Percentiles rank a stretch among this genome's conserved stretches.
These are phyloP conservation scores for Fagopyrum esculentum DNA, from an alignment of 148 eudicot species.

Conservation along the genomic window DNA sequence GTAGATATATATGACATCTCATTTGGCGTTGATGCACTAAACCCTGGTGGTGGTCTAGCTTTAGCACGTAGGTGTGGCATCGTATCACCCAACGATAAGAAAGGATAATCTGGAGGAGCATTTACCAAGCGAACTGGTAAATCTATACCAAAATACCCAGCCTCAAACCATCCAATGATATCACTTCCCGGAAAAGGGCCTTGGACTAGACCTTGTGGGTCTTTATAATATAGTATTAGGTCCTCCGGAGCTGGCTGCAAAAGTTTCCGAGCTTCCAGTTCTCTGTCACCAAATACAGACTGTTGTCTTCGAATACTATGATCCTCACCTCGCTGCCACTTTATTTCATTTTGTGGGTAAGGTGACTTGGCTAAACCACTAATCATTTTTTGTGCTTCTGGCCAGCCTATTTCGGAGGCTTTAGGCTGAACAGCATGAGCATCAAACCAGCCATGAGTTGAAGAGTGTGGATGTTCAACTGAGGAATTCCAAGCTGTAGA, in stretches of 20 bases:
- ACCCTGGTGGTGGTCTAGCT: conserved; percentile 90
- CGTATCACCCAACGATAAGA: conserved; percentile 70
- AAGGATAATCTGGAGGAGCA: conserved; percentile 63
- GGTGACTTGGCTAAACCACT: conserved; percentile 28
- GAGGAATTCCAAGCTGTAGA: conserved; percentile 30
- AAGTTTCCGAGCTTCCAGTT: conserved; percentile 28
- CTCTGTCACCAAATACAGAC: conserved; percentile 40
- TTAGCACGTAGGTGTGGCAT: conserved; percentile 96
- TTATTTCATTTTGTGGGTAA: conserved; percentile 28
- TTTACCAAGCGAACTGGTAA: conserved; percentile 67
- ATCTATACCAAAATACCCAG: conserved; percentile 91
- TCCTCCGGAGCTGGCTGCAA: conserved; percentile 75
- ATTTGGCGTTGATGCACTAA: conserved; percentile 48
- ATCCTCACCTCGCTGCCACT: conserved; percentile 38
- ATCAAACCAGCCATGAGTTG: conserved; percentile 36
- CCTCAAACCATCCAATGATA: conserved; percentile 96
- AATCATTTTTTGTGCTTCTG: conserved; percentile 40
- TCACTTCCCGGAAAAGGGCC: conserved; percentile 90
- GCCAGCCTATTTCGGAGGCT: conserved; percentile 38
- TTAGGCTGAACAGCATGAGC: conserved; percentile 24
- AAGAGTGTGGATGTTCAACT: conserved; percentile 28
- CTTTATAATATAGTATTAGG: conserved; percentile 71
- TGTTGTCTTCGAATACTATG: conserved; percentile 41
- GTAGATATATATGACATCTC: conserved; percentile 43
- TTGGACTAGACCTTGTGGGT: conserved; percentile 87